These are phyloP conservation scores for Chrysanthemum seticuspe DNA, from an alignment of 129 eudicot species.

Conservation along the genomic window DNA sequence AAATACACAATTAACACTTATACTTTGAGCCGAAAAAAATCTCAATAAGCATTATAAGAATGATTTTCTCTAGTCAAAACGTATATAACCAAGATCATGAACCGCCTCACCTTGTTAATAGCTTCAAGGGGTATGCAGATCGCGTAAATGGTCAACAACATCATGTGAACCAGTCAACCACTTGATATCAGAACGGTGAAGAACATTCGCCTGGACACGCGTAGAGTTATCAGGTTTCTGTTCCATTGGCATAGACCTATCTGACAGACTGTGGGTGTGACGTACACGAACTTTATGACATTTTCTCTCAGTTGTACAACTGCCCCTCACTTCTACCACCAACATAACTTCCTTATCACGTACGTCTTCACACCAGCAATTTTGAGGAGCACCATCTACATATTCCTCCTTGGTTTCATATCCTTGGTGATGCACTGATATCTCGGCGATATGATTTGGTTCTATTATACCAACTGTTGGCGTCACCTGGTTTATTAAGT, in stretches of 20 bases:
- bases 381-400: too few species aligned
- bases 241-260: constrained; percentile 45
- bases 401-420: too few species aligned
- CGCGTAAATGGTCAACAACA: too few species aligned
- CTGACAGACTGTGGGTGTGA: constrained; percentile 51
- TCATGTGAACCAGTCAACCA: too few species aligned
- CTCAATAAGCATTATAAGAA: too few species aligned
- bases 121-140: constrained; percentile 47
- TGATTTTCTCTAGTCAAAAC: not conserved
- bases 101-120: not conserved
- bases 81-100: constrained; percentile 24
- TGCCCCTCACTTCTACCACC: constrained; percentile 61
- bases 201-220: constrained; percentile 51
- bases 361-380: constrained; percentile 86
- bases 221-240: constrained; percentile 25
- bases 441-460: too few species aligned
- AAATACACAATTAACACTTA: too few species aligned
- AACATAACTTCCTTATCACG: constrained; percentile 83
- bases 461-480: too few species aligned
- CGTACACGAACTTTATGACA: constrained; percentile 78
- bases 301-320: constrained; percentile 44
- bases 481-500: too few species aligned
- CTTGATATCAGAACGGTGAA: too few species aligned
- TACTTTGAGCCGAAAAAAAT: too few species aligned
- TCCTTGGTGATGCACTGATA: too few species aligned